phyloP scores from a whole-genome alignment of 768 basidiomycete species.

The Trichaptum fuscoviolaceum region DNA sequence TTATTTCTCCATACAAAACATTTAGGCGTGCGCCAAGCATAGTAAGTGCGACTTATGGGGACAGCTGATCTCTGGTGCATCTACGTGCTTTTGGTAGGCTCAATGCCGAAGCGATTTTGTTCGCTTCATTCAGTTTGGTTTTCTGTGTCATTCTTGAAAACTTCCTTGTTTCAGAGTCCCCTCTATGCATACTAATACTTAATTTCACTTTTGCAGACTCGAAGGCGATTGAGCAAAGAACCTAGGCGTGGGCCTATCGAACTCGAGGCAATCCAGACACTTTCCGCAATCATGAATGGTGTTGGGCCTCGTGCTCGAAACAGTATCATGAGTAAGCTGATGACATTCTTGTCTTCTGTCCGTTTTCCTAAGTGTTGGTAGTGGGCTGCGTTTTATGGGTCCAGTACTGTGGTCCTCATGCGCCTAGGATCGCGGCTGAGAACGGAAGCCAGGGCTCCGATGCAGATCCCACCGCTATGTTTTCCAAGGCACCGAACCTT shows the following conservation, averaged over 20 bases:
- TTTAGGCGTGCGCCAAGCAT: neutral
- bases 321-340: neutral
- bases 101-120: neutral
- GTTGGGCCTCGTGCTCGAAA: neutral
- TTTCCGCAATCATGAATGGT: neutral
- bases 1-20: neutral
- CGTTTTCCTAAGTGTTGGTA: neutral
- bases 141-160: neutral
- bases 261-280: neutral
- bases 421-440: neutral
- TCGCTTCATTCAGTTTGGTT: neutral
- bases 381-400: neutral
- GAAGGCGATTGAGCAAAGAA: neutral
- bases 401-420: neutral
- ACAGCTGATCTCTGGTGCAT: neutral
- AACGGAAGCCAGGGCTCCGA: neutral
- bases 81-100: neutral
- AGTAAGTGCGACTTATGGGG: neutral
- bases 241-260: neutral
- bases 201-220: neutral
- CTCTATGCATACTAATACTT: neutral
- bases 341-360: neutral
- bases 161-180: neutral
- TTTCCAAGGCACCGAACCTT: neutral
- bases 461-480: neutral